A percentile compares a stretch with the other conserved stretches of the same genome.
Evolutionary conservation across 2,329 filamentous ascomycete genomes (phyloP).

Genomic region (Phaeomoniella chlamydospora): DNA sequence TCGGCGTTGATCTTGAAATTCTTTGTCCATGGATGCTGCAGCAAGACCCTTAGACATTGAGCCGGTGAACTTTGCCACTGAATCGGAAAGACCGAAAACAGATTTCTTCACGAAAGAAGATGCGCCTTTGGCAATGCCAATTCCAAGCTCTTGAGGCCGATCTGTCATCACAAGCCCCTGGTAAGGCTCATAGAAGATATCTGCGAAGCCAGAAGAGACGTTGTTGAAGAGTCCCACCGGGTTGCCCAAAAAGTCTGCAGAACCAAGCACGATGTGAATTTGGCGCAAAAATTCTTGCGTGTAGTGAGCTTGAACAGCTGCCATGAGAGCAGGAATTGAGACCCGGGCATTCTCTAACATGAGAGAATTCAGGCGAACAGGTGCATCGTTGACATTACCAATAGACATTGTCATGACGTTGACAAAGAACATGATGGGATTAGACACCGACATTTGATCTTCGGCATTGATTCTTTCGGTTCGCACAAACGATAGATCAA

Average conservation of each 20-base stretch:
- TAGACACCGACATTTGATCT: slow-evolving; percentile 77
- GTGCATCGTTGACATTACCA: slow-evolving; percentile 96
- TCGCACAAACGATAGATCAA: slow-evolving; percentile 91
- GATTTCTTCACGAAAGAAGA: slow-evolving; percentile 98
- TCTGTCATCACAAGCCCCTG: slow-evolving; percentile 95
- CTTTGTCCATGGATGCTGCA: slow-evolving; percentile 90
- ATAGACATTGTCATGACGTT: slow-evolving; percentile 99
- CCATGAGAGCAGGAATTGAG: slow-evolving; percentile 67
- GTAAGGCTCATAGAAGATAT: slow-evolving; percentile 99
- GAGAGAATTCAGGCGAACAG: slow-evolving; percentile 80
- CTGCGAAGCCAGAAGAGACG: slow-evolving; percentile 88
- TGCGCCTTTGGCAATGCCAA: slow-evolving; percentile 91
- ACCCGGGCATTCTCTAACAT: slow-evolving; percentile 92
- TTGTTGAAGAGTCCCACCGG: slow-evolving; percentile 97
- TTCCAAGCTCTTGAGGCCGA: slow-evolving; percentile 81
- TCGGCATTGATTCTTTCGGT: slow-evolving; percentile 94
- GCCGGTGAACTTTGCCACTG: slow-evolving; percentile 93
- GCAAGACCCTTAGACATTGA: slow-evolving; percentile 94
- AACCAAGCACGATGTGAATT: slow-evolving; percentile 92
- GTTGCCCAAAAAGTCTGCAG: slow-evolving; percentile 93
- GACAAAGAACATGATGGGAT: slow-evolving; percentile 96
- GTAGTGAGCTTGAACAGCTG: slow-evolving; percentile 87
- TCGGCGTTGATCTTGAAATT: slow-evolving; percentile 90
- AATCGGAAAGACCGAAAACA: slow-evolving; percentile 93
- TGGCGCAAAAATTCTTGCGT: slow-evolving; percentile 92